Conservation (phyloP, 1,284 basidiomycete species). For the Apiotrichum domesticum region DNA sequence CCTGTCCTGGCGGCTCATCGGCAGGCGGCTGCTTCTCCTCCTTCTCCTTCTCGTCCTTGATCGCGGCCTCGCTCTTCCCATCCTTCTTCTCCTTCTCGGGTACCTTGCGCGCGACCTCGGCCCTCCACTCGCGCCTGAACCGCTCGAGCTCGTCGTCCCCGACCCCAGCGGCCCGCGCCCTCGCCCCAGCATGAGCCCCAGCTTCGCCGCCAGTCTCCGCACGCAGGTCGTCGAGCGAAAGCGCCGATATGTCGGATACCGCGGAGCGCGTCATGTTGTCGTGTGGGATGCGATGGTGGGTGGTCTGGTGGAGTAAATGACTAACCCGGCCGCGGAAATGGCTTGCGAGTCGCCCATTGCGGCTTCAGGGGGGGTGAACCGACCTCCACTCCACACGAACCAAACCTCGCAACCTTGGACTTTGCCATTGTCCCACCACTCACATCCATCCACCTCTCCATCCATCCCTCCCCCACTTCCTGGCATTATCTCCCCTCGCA, state of each 20-base stretch:
- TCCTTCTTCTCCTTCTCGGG: neutral
- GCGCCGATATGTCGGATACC: neutral
- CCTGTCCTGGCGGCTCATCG: no score
- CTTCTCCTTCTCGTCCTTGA: conserved; percentile 23
- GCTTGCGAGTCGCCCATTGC: no score
- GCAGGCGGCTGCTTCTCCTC: conserved; percentile 30
- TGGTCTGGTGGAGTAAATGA: neutral
- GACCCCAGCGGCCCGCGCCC: neutral
- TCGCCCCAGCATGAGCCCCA: no score
- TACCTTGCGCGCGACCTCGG: conserved; percentile 51
- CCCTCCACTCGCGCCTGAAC: conserved; percentile 69
- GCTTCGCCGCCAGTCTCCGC: no score
- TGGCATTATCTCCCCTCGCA: neutral
- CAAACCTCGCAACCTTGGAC: neutral
- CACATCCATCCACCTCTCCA: conserved; percentile 8
- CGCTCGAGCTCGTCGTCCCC: conserved; percentile 55
- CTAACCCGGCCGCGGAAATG: no score
- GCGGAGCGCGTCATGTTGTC: neutral
- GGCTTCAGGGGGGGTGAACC: no score
- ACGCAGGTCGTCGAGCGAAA: conserved; percentile 1
- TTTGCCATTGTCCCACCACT: no score
- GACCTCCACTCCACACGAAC: no score
- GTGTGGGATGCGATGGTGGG: neutral
- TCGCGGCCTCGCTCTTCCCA: neutral
- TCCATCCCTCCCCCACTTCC: neutral